Percentiles rank a stretch among this genome's conserved stretches.
Conservation (phyloP, 768 basidiomycete species). For the Hericium coralloides region DNA sequence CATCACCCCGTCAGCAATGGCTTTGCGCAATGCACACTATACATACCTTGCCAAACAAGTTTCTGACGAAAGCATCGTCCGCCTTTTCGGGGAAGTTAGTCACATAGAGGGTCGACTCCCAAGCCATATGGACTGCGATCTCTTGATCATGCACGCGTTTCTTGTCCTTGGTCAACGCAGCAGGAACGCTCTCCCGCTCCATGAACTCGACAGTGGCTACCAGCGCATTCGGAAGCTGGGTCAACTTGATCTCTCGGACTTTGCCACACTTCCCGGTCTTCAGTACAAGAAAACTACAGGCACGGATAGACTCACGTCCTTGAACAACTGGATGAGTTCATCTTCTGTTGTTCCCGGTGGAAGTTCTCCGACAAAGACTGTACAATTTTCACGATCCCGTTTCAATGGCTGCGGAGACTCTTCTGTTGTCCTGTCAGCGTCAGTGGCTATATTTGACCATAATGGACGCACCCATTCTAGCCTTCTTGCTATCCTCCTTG, state of each 20-base stretch:
- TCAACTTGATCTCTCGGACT: conserved; percentile 80
- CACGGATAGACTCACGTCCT: conserved; percentile 51
- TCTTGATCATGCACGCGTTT: conserved; percentile 73
- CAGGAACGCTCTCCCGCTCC: conserved; percentile 73
- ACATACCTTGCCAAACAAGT: conserved; percentile 70
- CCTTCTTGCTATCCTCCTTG: conserved; percentile 46
- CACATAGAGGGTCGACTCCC: conserved; percentile 91
- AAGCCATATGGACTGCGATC: conserved; percentile 80
- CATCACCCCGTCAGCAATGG: conserved; percentile 2
- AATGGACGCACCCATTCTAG: conserved; percentile 43
- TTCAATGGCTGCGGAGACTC: conserved; percentile 42
- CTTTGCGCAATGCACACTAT: background rate
- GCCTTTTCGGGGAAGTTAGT: conserved; percentile 88
- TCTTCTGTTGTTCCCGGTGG: conserved; percentile 47
- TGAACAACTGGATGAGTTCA: conserved; percentile 68
- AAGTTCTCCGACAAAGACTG: conserved; percentile 78
- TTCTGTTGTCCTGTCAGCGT: conserved; percentile 24
- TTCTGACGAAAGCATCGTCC: conserved; percentile 69
- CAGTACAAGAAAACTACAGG: conserved; percentile 9
- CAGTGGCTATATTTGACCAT: background rate
- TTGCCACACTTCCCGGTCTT: conserved; percentile 60
- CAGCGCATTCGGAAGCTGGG: conserved; percentile 41
- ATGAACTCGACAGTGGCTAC: conserved; percentile 90
- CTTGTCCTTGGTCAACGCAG: conserved; percentile 91
- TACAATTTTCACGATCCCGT: conserved; percentile 92